Evolutionary conservation across 2,329 filamentous ascomycete genomes (phyloP).

Genomic region (Dichotomopilus funicola): DNA sequence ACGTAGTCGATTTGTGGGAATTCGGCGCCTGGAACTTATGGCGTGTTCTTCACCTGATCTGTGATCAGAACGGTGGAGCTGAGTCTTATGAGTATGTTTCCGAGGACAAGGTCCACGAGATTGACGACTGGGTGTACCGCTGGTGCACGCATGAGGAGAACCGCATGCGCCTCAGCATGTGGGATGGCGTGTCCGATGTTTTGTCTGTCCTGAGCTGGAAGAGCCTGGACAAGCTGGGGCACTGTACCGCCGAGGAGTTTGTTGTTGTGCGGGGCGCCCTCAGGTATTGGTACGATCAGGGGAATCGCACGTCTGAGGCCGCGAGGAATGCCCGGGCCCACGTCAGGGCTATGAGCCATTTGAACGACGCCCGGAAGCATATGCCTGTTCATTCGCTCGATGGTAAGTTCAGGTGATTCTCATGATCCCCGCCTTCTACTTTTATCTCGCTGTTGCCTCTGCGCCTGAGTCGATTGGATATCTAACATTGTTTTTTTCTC

Average conservation of each 20-base stretch:
- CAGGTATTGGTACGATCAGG: constrained; percentile 6
- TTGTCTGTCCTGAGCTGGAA: constrained; percentile 1
- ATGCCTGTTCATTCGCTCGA: neutral
- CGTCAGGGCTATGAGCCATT: neutral
- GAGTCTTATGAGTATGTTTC: neutral
- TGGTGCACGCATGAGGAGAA: constrained; percentile 32
- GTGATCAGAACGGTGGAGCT: constrained; percentile 13
- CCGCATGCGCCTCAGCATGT: constrained; percentile 27
- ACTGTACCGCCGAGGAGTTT: neutral
- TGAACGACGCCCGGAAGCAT: neutral
- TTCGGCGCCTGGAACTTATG: constrained; percentile 44
- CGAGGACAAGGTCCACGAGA: neutral
- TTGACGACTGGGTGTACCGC: constrained; percentile 32
- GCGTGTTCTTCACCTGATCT: constrained; percentile 30
- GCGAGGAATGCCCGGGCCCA: neutral
- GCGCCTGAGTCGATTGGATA: neutral
- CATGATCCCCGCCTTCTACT: neutral
- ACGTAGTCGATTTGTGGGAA: constrained; percentile 41
- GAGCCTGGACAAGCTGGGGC: constrained; percentile 2
- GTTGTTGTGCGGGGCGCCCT: constrained; percentile 4
- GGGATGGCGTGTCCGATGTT: constrained; percentile 22
- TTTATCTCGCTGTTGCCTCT: neutral
- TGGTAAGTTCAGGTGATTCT: neutral
- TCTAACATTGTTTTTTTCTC: neutral
- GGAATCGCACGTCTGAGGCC: neutral